phyloP scores from a whole-genome alignment of 257 asterid genomes.

The Solanum piurae region DNA sequence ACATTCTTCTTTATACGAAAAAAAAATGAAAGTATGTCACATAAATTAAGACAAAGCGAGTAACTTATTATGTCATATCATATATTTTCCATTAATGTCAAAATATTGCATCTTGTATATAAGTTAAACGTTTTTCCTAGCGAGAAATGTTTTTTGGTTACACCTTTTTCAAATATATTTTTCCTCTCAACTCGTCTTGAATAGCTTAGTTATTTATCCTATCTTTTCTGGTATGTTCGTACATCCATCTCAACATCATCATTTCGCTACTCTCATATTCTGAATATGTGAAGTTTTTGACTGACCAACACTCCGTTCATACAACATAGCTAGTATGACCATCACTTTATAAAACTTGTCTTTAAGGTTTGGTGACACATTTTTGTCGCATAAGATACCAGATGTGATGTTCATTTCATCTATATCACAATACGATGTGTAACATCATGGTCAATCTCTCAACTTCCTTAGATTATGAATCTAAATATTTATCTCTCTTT shows the following conservation, averaged over 20 bases:
- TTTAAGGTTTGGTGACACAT: not conserved
- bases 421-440: not conserved
- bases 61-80: not conserved
- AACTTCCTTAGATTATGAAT: not conserved
- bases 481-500: not conserved
- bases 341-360: too few species aligned
- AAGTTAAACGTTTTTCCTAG: not conserved
- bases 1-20: not conserved
- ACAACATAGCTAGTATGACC: not conserved
- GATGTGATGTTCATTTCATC: not conserved
- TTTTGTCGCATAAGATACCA: not conserved
- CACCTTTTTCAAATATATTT: not conserved
- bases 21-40: not conserved
- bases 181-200: not conserved
- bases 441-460: not conserved
- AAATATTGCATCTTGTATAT: not conserved
- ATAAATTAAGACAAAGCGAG: not conserved
- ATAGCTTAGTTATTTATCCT: not conserved
- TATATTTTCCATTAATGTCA: not conserved
- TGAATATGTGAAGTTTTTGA: not conserved
- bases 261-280: not conserved
- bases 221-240: not conserved
- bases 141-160: not conserved
- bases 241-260: not conserved
- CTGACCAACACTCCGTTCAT: too few species aligned